Evolutionary conservation across 305 asterid genomes (phyloP).

Genomic region (Striga hermonthica): DNA sequence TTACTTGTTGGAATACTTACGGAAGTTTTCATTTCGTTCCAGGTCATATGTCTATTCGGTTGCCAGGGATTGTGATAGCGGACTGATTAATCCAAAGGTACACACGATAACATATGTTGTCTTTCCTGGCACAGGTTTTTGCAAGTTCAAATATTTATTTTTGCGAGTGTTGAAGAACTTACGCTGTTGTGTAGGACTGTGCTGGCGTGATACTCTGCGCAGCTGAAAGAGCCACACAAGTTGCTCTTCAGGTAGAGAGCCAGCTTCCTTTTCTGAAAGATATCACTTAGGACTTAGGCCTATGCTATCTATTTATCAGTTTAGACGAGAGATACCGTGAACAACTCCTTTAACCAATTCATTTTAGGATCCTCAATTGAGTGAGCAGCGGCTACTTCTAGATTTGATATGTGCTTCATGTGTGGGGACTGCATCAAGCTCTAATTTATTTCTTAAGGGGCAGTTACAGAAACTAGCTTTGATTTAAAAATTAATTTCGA

Average conservation of each 20-base stretch:
- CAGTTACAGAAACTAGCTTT: neutral
- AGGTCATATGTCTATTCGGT: constrained; percentile 94
- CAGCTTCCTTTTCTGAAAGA: constrained; percentile 4
- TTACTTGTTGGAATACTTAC: constrained; percentile 7
- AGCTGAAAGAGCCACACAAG: constrained; percentile 98
- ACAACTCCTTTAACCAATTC: too few relatives aligned
- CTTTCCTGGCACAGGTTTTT: constrained; percentile 2
- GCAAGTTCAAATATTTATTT: constrained; percentile 4
- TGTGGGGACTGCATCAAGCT: too few relatives aligned
- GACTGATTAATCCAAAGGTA: constrained; percentile 71
- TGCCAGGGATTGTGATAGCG: constrained; percentile 88
- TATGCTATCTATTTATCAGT: neutral
- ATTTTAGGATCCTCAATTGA: too few relatives aligned
- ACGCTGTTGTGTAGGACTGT: constrained; percentile 64
- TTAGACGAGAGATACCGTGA: too few relatives aligned
- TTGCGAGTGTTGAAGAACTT: neutral
- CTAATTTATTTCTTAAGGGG: neutral
- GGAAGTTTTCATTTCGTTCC: constrained; percentile 27
- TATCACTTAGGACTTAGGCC: too few relatives aligned
- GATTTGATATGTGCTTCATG: too few relatives aligned
- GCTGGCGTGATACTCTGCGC: constrained; percentile 91
- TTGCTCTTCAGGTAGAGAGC: constrained; percentile 83
- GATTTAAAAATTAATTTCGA: neutral
- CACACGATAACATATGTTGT: constrained; percentile 11
- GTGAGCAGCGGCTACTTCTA: too few relatives aligned